Evolutionary conservation across 768 basidiomycete species (phyloP).

Genomic region (Calocera cornea): DNA sequence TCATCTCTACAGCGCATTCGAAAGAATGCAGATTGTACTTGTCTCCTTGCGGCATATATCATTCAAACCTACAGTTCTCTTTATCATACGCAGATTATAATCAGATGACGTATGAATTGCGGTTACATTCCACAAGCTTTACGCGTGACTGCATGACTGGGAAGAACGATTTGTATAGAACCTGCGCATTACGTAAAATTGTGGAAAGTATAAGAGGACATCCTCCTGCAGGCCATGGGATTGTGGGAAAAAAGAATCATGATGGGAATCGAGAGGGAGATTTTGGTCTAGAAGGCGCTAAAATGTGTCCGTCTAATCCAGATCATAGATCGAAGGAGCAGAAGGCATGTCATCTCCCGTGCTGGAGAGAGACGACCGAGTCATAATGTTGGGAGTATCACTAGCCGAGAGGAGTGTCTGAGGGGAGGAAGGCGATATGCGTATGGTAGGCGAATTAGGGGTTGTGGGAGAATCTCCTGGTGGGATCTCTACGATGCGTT

Average conservation of each 20-base stretch:
- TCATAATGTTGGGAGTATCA: background rate
- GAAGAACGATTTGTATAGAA: too few species aligned
- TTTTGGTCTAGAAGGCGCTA: background rate
- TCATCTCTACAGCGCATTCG: background rate
- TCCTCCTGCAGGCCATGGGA: too few species aligned
- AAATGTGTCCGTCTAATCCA: background rate
- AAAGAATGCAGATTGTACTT: background rate
- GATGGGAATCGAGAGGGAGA: background rate
- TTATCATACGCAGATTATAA: background rate
- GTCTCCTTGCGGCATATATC: background rate
- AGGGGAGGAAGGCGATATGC: background rate
- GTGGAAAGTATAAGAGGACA: too few species aligned
- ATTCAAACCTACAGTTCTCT: background rate
- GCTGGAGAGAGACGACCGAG: background rate
- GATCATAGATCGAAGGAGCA: background rate
- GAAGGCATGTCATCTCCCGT: background rate
- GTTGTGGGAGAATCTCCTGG: background rate
- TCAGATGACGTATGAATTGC: background rate
- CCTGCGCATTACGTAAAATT: too few species aligned
- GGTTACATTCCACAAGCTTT: background rate
- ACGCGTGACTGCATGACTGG: background rate
- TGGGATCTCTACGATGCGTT: background rate
- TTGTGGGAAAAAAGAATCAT: background rate
- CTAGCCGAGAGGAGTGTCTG: background rate
- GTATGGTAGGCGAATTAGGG: background rate